Percentiles rank a stretch among this genome's conserved stretches.
These are phyloP conservation scores for Candida odintsovae DNA, from an alignment of 805 yeast species.

Conservation along the genomic window DNA sequence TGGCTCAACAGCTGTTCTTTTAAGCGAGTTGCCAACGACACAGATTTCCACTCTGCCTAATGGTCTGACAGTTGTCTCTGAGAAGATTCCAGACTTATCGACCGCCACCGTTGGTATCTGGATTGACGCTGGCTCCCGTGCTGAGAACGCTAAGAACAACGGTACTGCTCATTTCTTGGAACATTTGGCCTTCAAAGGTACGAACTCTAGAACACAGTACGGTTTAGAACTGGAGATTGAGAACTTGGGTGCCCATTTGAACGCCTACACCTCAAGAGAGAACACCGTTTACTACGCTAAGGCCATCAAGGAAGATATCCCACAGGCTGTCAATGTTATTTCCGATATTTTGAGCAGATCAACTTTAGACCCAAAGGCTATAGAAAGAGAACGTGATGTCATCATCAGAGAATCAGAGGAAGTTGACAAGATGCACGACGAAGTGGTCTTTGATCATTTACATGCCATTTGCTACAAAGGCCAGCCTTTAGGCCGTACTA, in stretches of 20 bases:
- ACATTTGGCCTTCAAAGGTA: conserved; percentile 96
- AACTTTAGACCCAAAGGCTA: conserved; percentile 72
- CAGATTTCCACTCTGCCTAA: conserved; percentile 74
- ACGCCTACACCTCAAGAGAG: conserved; percentile 98
- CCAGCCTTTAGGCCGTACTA: conserved; percentile 95
- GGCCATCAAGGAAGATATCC: conserved; percentile 73
- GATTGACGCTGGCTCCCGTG: conserved; percentile 98
- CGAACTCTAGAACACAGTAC: conserved; percentile 71
- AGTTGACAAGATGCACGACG: conserved; percentile 97
- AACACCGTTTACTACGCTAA: conserved; percentile 96
- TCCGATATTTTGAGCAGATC: conserved; percentile 88
- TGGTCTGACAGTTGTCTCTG: conserved; percentile 93
- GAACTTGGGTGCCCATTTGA: conserved; percentile 92
- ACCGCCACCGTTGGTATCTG: conserved; percentile 98
- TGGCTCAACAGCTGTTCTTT: background rate
- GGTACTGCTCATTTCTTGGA: conserved; percentile 98
- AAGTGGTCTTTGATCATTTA: conserved; percentile 93
- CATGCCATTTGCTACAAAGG: conserved; percentile 88
- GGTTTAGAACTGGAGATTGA: conserved; percentile 90
- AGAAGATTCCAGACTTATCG: conserved; percentile 74
- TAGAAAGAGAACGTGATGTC: conserved; percentile 94
- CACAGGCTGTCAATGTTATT: conserved; percentile 79
- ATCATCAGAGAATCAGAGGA: conserved; percentile 95
- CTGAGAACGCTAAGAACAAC: conserved; percentile 75
- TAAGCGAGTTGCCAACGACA: conserved; percentile 35